Evolutionary conservation across 1,284 basidiomycete genomes (phyloP).

Genomic region (Gymnopus androsaceus): DNA sequence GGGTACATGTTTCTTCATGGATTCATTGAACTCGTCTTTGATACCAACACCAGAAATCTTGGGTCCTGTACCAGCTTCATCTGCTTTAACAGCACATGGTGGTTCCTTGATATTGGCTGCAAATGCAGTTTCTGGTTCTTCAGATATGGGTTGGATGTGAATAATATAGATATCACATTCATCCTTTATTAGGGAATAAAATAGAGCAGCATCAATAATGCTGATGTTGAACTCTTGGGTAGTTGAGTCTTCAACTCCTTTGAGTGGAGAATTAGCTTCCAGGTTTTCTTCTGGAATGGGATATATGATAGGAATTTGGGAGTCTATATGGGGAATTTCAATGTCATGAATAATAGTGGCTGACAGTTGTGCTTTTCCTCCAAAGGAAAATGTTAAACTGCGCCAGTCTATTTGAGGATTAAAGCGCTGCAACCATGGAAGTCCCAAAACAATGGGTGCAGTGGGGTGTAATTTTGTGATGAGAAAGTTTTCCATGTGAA

Average conservation of each 20-base stretch:
- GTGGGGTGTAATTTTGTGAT: background rate
- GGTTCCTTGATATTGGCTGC: background rate
- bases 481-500: no score
- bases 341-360: background rate
- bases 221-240: no score
- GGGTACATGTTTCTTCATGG: background rate
- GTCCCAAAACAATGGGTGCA: background rate
- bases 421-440: background rate
- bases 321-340: background rate
- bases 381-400: background rate
- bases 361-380: background rate
- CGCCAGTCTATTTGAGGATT: background rate
- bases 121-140: background rate
- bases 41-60: background rate
- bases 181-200: background rate
- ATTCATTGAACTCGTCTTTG: background rate
- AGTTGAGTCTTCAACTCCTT: no score
- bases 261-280: no score
- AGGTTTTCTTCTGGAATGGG: no score
- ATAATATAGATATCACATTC: background rate
- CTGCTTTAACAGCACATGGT: background rate
- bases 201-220: background rate
- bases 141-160: background rate
- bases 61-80: background rate
- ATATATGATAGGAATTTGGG: background rate